Percentiles rank a stretch among this genome's conserved stretches.
Evolutionary conservation across 345 rosid genomes (phyloP).

Genomic region (Aurinia saxatilis): DNA sequence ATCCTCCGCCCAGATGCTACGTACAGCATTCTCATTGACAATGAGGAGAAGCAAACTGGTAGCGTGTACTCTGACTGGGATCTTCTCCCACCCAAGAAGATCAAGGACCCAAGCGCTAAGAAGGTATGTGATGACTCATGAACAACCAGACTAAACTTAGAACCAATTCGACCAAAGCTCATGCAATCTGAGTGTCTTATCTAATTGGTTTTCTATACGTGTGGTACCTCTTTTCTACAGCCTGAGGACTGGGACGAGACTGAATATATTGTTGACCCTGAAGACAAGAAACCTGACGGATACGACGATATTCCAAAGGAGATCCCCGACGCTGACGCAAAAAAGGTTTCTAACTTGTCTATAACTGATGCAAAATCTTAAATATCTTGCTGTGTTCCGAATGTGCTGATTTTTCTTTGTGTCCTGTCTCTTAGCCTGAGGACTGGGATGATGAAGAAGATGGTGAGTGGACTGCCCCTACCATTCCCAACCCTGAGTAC

Average conservation of each 20-base stretch:
- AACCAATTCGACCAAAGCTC: not conserved
- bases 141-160: not conserved
- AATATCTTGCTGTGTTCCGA: not conserved
- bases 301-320: constrained; percentile 97
- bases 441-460: constrained; percentile 99
- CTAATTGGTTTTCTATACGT: not conserved
- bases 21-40: constrained; percentile 84
- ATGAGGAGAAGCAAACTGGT: constrained; percentile 88
- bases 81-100: constrained; percentile 82
- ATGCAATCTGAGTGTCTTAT: too few relatives aligned
- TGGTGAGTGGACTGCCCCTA: constrained; percentile 99
- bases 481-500: constrained; percentile 94
- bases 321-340: constrained; percentile 77
- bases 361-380: not conserved
- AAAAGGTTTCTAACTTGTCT: constrained; percentile 47
- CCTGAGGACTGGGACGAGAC: constrained; percentile 99
- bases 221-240: constrained; percentile 31
- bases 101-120: constrained; percentile 91
- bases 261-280: constrained; percentile 87
- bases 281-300: constrained; percentile 95
- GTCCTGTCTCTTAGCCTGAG: constrained; percentile 57
- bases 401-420: not conserved
- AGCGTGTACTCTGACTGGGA: constrained; percentile 92
- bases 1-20: constrained; percentile 90
- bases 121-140: constrained; percentile 41